Conservation (phyloP, 2,329 filamentous ascomycete genomes). For the Arthrinium puccinioides region DNA sequence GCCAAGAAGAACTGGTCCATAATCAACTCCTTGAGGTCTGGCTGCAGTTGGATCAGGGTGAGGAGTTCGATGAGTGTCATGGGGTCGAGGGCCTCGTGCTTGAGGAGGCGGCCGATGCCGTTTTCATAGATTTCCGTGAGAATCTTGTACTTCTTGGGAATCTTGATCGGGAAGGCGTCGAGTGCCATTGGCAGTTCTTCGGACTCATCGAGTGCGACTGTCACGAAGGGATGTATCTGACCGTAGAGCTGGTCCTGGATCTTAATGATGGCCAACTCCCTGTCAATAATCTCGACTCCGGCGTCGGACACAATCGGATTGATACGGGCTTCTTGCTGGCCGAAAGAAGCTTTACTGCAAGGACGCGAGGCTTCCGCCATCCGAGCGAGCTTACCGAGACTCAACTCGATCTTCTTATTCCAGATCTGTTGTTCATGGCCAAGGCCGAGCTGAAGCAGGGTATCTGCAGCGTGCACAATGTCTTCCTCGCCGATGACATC, state of each 20-base stretch:
- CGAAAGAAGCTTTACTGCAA: constrained; percentile 19
- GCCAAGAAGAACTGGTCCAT: constrained; percentile 69
- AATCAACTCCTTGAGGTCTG: constrained; percentile 44
- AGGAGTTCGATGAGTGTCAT: constrained; percentile 65
- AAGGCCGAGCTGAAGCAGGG: constrained; percentile 62
- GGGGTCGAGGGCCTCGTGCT: constrained; percentile 63
- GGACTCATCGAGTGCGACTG: constrained; percentile 68
- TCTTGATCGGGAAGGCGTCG: constrained; percentile 52
- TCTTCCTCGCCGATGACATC: constrained; percentile 73
- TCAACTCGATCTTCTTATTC: constrained; percentile 90
- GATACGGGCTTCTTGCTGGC: constrained; percentile 16
- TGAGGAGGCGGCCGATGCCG: constrained; percentile 61
- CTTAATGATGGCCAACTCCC: constrained; percentile 59
- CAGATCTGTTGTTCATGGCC: constrained; percentile 72
- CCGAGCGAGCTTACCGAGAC: constrained; percentile 74
- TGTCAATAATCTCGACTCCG: constrained; percentile 46
- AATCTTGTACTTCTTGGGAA: constrained; percentile 58
- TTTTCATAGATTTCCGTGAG: constrained; percentile 66
- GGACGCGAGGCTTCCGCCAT: constrained; percentile 52
- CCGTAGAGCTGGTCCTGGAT: constrained; percentile 75
- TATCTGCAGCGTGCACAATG: constrained; percentile 64
- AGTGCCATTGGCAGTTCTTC: constrained; percentile 72
- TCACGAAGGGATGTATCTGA: constrained; percentile 60
- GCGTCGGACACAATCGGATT: constrained; percentile 16
- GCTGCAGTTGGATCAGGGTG: constrained; percentile 56